These are phyloP conservation scores for Martiniozyma asiatica DNA, from an alignment of 1,139 yeast species.

Conservation along the genomic window DNA sequence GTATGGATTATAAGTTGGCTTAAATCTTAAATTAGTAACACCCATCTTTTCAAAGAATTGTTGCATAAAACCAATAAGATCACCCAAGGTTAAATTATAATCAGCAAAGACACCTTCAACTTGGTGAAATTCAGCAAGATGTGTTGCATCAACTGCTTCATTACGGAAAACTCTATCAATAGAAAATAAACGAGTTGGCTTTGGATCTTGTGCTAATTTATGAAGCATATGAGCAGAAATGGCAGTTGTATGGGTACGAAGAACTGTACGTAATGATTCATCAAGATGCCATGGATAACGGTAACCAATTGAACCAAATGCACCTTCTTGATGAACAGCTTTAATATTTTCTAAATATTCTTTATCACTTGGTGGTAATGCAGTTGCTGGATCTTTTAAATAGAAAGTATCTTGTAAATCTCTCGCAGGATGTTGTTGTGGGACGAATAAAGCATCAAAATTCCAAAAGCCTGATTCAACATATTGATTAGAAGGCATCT, in stretches of 20 bases:
- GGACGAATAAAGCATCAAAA: constrained; percentile 89
- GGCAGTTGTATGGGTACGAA: constrained; percentile 97
- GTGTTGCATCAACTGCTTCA: constrained; percentile 99
- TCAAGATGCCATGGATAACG: constrained; percentile 94
- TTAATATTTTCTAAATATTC: constrained; percentile 67
- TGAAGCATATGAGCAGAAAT: constrained; percentile 83
- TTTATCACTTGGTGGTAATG: constrained; percentile 72
- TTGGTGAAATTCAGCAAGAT: constrained; percentile 98
- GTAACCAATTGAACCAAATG: constrained; percentile 91
- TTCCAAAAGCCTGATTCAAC: constrained; percentile 99
- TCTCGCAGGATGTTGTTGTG: constrained; percentile 99
- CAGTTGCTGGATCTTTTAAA: constrained; percentile 78
- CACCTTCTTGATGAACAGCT: constrained; percentile 80
- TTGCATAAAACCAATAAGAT: constrained; percentile 96
- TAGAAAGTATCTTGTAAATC: constrained; percentile 97
- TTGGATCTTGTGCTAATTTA: constrained; percentile 77
- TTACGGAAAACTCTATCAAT: constrained; percentile 98
- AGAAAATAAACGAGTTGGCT: constrained; percentile 84
- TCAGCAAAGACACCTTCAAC: constrained; percentile 99
- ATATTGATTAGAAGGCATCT: constrained; percentile 97
- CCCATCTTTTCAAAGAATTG: constrained; percentile 97
- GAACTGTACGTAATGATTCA: constrained; percentile 81
- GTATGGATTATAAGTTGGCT: constrained; percentile 97
- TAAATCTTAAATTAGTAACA: constrained; percentile 85
- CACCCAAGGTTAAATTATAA: constrained; percentile 88